These are phyloP conservation scores for Fusarium mexicanum DNA, from an alignment of 2,329 filamentous ascomycete genomes.

Conservation along the genomic window DNA sequence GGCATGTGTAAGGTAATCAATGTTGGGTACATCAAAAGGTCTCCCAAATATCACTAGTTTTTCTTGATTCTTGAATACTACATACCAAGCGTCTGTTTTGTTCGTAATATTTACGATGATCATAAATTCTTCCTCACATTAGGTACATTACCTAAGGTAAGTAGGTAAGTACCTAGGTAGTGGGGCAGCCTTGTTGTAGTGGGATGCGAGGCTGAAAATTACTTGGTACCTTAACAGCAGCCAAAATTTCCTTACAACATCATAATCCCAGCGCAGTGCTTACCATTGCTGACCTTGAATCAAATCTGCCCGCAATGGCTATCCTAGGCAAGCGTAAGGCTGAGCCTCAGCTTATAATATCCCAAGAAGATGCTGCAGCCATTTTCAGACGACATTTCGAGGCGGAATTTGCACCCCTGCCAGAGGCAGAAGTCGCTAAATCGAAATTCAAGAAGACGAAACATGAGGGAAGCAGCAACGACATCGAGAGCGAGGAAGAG, in stretches of 20 bases:
- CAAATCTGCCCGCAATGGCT: slow-evolving; percentile 48
- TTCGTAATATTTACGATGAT: background rate
- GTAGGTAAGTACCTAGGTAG: background rate
- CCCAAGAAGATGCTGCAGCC: slow-evolving; percentile 70
- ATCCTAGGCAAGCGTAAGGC: slow-evolving; percentile 62
- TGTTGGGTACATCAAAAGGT: background rate
- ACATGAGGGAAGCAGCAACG: slow-evolving; percentile 38
- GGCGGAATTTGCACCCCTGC: slow-evolving; percentile 82
- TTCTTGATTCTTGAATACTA: background rate
- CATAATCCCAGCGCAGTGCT: background rate
- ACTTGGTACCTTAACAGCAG: background rate
- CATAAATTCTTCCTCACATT: background rate
- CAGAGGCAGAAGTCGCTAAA: slow-evolving; percentile 42
- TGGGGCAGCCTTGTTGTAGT: slow-evolving; percentile 38
- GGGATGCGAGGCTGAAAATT: slow-evolving; percentile 38
- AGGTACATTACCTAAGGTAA: too few relatives aligned
- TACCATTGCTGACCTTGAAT: background rate
- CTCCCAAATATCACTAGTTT: background rate
- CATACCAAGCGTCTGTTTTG: background rate
- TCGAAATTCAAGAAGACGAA: slow-evolving; percentile 42
- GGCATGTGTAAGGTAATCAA: background rate
- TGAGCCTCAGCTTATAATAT: slow-evolving; percentile 41
- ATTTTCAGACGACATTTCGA: slow-evolving; percentile 89
- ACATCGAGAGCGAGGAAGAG: slow-evolving; percentile 50
- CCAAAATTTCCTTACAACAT: slow-evolving; percentile 28